Percentiles rank a stretch among this genome's conserved stretches.
These are phyloP conservation scores for Corrigiola litoralis DNA, from an alignment of 179 eudicot genomes.

Conservation along the genomic window DNA sequence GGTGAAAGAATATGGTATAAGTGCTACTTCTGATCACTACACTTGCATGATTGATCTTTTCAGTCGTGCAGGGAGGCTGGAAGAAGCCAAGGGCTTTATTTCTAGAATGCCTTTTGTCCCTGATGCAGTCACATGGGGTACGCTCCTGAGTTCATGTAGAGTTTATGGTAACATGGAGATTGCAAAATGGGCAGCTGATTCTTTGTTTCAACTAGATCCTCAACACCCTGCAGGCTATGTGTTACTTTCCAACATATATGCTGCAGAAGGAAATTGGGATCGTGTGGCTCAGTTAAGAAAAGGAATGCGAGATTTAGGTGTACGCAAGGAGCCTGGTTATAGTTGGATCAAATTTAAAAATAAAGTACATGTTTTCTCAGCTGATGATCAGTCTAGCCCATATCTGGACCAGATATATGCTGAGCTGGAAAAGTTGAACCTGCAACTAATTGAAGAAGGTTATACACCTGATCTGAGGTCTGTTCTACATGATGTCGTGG, in stretches of 20 bases:
- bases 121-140: slow-evolving; percentile 84
- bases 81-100: slow-evolving; percentile 75
- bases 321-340: slow-evolving; percentile 74
- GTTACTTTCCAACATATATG: slow-evolving; percentile 80
- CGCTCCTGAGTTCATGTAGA: slow-evolving; percentile 89
- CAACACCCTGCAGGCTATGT: slow-evolving; percentile 86
- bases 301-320: slow-evolving; percentile 65
- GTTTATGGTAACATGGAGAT: slow-evolving; percentile 60
- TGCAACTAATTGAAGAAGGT: slow-evolving; percentile 67
- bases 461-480: slow-evolving; percentile 70
- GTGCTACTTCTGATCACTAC: slow-evolving; percentile 71
- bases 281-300: slow-evolving; percentile 67
- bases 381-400: slow-evolving; percentile 80
- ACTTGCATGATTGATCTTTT: slow-evolving; percentile 94
- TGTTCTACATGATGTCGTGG: slow-evolving; percentile 75
- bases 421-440: slow-evolving; percentile 50
- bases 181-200: slow-evolving; percentile 90
- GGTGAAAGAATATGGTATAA: slow-evolving; percentile 55
- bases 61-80: slow-evolving; percentile 74
- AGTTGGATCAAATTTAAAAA: slow-evolving; percentile 87
- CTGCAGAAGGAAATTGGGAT: slow-evolving; percentile 72
- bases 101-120: slow-evolving; percentile 68
- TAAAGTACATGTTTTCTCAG: slow-evolving; percentile 75
- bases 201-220: slow-evolving; percentile 67
- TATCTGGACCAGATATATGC: slow-evolving; percentile 57